These are phyloP conservation scores for Agaricales sp. DNA, from an alignment of 1,284 basidiomycete genomes.

Conservation along the genomic window DNA sequence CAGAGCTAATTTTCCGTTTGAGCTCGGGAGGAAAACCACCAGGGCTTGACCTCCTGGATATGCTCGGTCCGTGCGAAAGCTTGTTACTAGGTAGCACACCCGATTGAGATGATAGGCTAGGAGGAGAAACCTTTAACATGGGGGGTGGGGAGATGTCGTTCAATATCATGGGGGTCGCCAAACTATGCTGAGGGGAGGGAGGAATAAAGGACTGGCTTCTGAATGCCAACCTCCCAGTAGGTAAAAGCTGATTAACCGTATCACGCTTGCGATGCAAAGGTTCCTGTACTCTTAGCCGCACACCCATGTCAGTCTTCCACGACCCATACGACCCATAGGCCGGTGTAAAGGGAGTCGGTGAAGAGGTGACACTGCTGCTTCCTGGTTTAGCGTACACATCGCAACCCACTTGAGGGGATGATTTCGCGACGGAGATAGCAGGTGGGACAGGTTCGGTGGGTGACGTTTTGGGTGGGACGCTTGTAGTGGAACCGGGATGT, in stretches of 20 bases:
- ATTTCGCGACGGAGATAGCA: background rate
- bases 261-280: conserved; percentile 1
- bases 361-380: background rate
- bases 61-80: background rate
- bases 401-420: background rate
- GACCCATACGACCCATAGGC: conserved; percentile 1
- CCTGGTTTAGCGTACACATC: background rate
- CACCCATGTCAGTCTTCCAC: background rate
- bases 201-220: background rate
- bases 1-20: background rate
- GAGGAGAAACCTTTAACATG: background rate
- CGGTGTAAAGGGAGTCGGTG: background rate
- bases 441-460: background rate
- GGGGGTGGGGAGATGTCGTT: background rate
- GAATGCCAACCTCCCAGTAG: background rate
- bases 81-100: background rate
- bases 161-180: background rate
- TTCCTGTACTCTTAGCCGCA: background rate
- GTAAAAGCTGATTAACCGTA: background rate
- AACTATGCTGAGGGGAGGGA: background rate
- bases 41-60: background rate
- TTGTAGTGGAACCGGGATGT: background rate
- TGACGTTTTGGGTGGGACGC: background rate
- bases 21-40: background rate
- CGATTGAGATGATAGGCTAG: background rate